Evolutionary conservation across 331 rosid genomes (phyloP).

Genomic region (Rhamnella rubrinervis): DNA sequence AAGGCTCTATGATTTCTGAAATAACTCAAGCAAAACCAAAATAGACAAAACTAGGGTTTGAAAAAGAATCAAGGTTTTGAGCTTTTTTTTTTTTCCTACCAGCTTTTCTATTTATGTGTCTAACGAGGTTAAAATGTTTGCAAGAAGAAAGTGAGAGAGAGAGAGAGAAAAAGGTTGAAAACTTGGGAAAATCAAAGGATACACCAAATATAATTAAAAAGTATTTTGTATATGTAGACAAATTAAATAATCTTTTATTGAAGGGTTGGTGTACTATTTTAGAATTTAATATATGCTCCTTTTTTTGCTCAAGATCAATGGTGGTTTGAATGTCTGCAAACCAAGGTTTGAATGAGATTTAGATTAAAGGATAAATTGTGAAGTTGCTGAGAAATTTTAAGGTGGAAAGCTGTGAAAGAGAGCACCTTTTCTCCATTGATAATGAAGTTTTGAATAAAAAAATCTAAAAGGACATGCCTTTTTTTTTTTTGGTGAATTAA

Average conservation of each 20-base stretch:
- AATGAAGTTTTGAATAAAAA: not conserved
- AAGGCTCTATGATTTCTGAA: too few relatives aligned
- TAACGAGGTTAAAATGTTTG: not conserved
- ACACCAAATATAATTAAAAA: not conserved
- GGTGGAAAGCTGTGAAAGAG: not conserved
- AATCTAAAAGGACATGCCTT: not conserved
- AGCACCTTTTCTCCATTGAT: not conserved
- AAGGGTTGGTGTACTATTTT: too few relatives aligned
- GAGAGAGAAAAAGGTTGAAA: not conserved
- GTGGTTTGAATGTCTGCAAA: constrained; percentile 2
- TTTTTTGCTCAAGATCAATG: not conserved
- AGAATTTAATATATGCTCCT: too few relatives aligned
- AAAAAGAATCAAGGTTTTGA: not conserved
- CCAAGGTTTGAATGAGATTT: not conserved
- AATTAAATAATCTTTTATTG: not conserved
- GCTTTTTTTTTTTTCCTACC: not conserved
- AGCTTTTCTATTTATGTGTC: not conserved
- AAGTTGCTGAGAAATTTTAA: not conserved
- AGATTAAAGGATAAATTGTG: too few relatives aligned
- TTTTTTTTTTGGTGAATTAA: too few relatives aligned
- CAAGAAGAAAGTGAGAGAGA: not conserved
- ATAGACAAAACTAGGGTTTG: too few relatives aligned
- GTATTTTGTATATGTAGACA: not conserved
- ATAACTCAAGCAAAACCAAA: too few relatives aligned
- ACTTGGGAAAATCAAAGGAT: not conserved